phyloP scores from a whole-genome alignment of 345 rosid genomes.

The Citrus sp. region DNA sequence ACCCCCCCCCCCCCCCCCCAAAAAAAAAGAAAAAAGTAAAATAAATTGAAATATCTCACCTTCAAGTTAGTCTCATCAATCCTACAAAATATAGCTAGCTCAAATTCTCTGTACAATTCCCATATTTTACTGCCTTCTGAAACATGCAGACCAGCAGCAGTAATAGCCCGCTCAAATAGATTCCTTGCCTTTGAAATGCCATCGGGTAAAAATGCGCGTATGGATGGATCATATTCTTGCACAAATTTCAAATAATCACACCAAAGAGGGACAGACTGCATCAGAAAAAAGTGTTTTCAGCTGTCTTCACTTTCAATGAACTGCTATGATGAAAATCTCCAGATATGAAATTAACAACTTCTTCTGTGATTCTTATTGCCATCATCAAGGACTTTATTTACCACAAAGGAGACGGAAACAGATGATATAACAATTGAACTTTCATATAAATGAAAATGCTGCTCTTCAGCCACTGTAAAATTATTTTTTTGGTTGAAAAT shows the following conservation, averaged over 20 bases:
- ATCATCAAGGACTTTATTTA: neutral
- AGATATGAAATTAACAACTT: no score
- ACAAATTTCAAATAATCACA: constrained; percentile 54
- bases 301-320: no score
- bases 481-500: no score
- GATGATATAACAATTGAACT: neutral
- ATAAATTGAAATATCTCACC: no score
- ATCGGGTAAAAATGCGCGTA: constrained; percentile 43
- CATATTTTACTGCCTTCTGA: constrained; percentile 79
- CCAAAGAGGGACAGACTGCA: no score
- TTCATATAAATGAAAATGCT: neutral
- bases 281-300: no score
- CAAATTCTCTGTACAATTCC: constrained; percentile 78
- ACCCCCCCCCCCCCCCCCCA: no score
- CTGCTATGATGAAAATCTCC: no score
- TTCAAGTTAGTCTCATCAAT: no score
- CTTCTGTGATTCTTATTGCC: neutral
- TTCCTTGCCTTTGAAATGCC: constrained; percentile 74
- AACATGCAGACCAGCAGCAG: constrained; percentile 80
- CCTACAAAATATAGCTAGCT: no score
- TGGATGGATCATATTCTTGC: constrained; percentile 61
- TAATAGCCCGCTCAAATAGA: constrained; percentile 84
- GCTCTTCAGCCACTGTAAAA: no score
- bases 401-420: neutral
- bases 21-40: neutral